Conservation (phyloP, 2,329 filamentous ascomycete species). For the Cephalotrichum gorgonifer region DNA sequence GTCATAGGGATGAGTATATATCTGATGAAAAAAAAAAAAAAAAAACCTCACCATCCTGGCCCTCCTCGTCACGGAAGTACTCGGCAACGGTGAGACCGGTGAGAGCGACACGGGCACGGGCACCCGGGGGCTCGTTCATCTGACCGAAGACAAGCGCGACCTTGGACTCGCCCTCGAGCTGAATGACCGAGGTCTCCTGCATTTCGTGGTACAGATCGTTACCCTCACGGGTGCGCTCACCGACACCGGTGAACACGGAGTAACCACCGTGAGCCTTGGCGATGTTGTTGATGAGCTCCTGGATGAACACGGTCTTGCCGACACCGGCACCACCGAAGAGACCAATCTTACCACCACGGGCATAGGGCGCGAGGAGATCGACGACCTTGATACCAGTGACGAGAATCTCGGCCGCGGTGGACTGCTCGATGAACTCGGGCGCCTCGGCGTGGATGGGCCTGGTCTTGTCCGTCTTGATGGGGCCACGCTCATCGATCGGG, state of each 20-base stretch:
- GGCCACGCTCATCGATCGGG: slow-evolving; percentile 98
- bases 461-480: slow-evolving; percentile 85
- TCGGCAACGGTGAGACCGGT: slow-evolving; percentile 77
- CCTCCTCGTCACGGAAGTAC: slow-evolving; percentile 66
- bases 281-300: slow-evolving; percentile 99
- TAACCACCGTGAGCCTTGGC: slow-evolving; percentile 99
- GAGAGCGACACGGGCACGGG: slow-evolving; percentile 98
- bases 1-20: not conserved
- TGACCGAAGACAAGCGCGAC: slow-evolving; percentile 99
- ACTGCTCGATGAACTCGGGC: slow-evolving; percentile 88
- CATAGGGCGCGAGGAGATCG: slow-evolving; percentile 96
- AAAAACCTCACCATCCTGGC: slow-evolving; percentile 66
- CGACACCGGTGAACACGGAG: slow-evolving; percentile 99
- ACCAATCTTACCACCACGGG: slow-evolving; percentile 99
- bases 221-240: slow-evolving; percentile 99
- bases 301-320: slow-evolving; percentile 99
- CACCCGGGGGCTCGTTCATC: slow-evolving; percentile 99
- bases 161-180: slow-evolving; percentile 99
- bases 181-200: slow-evolving; percentile 99
- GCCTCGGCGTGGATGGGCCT: slow-evolving; percentile 90
- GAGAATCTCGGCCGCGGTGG: slow-evolving; percentile 90
- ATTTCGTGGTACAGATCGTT: slow-evolving; percentile 99
- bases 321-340: slow-evolving; percentile 99
- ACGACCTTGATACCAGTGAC: slow-evolving; percentile 99
- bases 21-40: not conserved